phyloP scores from a whole-genome alignment of 805 yeast genomes.

The Wickerhamomyces queroliae region DNA sequence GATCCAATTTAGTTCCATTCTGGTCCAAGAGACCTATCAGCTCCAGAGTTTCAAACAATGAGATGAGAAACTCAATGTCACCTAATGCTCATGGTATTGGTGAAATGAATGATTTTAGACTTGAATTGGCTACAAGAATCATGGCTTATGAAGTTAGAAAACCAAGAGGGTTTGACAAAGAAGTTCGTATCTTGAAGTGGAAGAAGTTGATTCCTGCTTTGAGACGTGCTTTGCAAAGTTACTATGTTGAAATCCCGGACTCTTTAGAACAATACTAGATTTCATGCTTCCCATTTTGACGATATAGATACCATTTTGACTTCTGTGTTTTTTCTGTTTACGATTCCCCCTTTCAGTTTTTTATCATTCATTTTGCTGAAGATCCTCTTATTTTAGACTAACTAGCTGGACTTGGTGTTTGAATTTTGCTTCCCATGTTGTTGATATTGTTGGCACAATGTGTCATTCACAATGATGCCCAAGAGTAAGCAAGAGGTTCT shows the following conservation, averaged over 20 bases:
- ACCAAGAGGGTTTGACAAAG: constrained; percentile 67
- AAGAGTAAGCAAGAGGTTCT: no score
- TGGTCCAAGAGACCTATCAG: constrained; percentile 59
- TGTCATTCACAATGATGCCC: no score
- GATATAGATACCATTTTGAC: no score
- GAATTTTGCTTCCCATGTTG: no score
- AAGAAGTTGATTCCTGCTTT: constrained; percentile 53
- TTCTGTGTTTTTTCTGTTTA: no score
- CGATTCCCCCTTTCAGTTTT: neutral
- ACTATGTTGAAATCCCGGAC: constrained; percentile 52
- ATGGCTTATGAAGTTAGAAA: constrained; percentile 58
- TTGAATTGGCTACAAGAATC: constrained; percentile 56
- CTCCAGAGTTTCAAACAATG: constrained; percentile 25
- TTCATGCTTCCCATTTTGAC: no score
- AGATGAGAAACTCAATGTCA: constrained; percentile 3
- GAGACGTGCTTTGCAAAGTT: constrained; percentile 58
- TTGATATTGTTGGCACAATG: no score
- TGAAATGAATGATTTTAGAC: constrained; percentile 28
- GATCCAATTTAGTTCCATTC: constrained; percentile 61
- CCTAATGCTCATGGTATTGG: constrained; percentile 22
- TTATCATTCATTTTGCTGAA: neutral
- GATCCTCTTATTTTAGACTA: neutral
- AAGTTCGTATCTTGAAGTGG: constrained; percentile 59
- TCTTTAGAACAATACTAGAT: no score
- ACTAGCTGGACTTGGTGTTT: neutral